These are phyloP conservation scores for Neoarthrinium moseri DNA, from an alignment of 2,329 filamentous ascomycete species.

Conservation along the genomic window DNA sequence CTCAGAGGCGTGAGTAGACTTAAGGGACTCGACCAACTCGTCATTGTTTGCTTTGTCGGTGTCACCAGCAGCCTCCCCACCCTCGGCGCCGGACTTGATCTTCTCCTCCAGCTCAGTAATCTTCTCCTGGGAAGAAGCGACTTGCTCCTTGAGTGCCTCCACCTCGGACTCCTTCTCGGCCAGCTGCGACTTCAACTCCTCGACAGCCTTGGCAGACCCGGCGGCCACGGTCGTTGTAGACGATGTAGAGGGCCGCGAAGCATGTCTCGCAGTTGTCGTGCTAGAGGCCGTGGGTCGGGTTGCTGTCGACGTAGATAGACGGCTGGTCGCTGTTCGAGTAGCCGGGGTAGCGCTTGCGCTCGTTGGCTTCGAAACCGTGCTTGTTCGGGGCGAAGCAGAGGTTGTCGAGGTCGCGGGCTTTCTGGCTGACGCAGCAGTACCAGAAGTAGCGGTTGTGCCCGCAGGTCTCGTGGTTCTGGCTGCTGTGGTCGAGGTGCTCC, in stretches of 20 bases:
- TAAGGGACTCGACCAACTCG: constrained; percentile 47
- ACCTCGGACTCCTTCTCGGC: constrained; percentile 58
- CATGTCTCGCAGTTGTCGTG: constrained; percentile 38
- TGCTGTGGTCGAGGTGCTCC: constrained; percentile 29
- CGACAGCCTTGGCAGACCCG: constrained; percentile 52
- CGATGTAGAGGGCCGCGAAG: constrained; percentile 38
- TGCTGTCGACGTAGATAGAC: constrained; percentile 11
- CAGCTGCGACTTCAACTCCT: constrained; percentile 60
- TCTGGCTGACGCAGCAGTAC: constrained; percentile 29
- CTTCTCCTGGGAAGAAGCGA: constrained; percentile 54
- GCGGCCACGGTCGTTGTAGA: constrained; percentile 36
- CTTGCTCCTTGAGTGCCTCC: constrained; percentile 54
- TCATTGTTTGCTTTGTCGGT: constrained; percentile 40
- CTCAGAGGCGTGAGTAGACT: constrained; percentile 48
- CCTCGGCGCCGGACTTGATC: constrained; percentile 39
- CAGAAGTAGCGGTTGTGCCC: constrained; percentile 25
- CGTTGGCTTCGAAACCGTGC: constrained; percentile 33
- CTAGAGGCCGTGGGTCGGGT: constrained; percentile 33
- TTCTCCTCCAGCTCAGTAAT: constrained; percentile 54
- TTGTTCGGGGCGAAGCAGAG: constrained; percentile 30
- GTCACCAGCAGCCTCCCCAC: constrained; percentile 36
- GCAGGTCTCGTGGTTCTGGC: constrained; percentile 34
- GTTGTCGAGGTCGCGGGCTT: constrained; percentile 23
- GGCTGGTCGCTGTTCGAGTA: constrained; percentile 18
- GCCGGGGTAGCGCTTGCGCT: constrained; percentile 32